These are phyloP conservation scores for Coemansia sp. DNA, from an alignment of 192 early-diverging fungal species.

Conservation along the genomic window DNA sequence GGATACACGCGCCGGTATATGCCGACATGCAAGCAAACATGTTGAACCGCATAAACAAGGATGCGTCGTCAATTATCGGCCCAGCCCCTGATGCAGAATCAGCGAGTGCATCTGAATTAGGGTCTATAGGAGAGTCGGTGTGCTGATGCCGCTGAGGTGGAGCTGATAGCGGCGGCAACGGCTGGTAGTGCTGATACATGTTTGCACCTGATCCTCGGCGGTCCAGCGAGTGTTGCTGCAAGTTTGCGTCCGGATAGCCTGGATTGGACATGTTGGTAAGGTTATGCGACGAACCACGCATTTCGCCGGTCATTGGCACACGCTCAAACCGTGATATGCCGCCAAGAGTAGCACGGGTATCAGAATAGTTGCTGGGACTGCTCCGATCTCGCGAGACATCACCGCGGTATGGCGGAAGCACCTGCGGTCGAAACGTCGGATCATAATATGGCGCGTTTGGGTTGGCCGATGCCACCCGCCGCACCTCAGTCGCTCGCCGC, in stretches of 20 bases:
- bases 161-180: conserved; percentile 10
- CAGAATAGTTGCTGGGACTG: conserved; percentile 3
- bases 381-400: conserved; percentile 21
- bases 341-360: background rate
- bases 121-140: background rate
- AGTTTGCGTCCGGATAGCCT: conserved; percentile 11
- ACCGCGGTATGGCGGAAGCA: conserved; percentile 43
- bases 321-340: conserved; percentile 13
- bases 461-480: conserved; percentile 32
- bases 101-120: conserved; percentile 2
- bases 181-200: conserved; percentile 16
- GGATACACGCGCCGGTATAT: conserved; percentile 30
- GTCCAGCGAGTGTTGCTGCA: conserved; percentile 11
- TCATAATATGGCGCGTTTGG: conserved; percentile 40
- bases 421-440: conserved; percentile 51
- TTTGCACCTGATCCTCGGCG: conserved; percentile 11
- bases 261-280: conserved; percentile 1
- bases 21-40: conserved; percentile 36
- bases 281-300: conserved; percentile 25
- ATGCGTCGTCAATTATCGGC: conserved; percentile 38
- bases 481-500: conserved; percentile 33
- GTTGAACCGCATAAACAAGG: conserved; percentile 44
- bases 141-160: conserved; percentile 5
- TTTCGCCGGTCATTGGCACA: conserved; percentile 18
- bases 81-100: conserved; percentile 29